phyloP scores from a whole-genome alignment of 2,329 filamentous ascomycete species.

The Fusarium cyanostomum region DNA sequence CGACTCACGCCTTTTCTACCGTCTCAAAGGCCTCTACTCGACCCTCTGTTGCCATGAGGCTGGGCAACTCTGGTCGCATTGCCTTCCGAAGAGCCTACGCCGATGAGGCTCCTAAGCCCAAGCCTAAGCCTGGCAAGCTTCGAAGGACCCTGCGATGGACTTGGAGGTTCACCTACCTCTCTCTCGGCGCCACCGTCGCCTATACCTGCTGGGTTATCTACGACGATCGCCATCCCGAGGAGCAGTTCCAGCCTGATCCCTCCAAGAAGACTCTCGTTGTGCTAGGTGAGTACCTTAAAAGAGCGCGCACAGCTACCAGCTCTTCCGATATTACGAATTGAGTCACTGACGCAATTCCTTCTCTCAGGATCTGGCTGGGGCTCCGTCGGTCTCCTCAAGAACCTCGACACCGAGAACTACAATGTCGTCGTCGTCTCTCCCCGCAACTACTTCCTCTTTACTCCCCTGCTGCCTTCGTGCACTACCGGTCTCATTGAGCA shows the following conservation, averaged over 20 bases:
- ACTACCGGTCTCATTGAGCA: conserved; percentile 98
- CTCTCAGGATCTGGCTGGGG: conserved; percentile 89
- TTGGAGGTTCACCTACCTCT: conserved; percentile 85
- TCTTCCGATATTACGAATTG: conserved; percentile 13
- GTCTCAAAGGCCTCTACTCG: conserved; percentile 43
- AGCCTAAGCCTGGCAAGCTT: conserved; percentile 67
- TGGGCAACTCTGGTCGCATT: conserved; percentile 49
- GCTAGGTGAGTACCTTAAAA: conserved; percentile 76
- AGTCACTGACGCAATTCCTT: conserved; percentile 38
- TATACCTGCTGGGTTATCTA: conserved; percentile 86
- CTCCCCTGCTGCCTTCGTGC: conserved; percentile 94
- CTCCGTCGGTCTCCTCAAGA: conserved; percentile 95
- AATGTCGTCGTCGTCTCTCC: conserved; percentile 98
- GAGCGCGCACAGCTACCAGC: conserved; percentile 3
- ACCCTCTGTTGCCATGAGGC: conserved; percentile 49
- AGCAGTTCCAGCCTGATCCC: conserved; percentile 82
- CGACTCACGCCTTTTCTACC: conserved; percentile 48
- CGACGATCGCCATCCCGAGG: conserved; percentile 79
- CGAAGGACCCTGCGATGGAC: conserved; percentile 76
- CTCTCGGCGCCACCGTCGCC: conserved; percentile 72
- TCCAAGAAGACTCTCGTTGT: conserved; percentile 97
- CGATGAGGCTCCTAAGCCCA: conserved; percentile 59
- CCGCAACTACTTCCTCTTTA: conserved; percentile 99
- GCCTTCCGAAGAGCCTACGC: conserved; percentile 60
- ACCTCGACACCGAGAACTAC: conserved; percentile 98